phyloP scores from a whole-genome alignment of 2,329 filamentous ascomycete species.

The Hortaea werneckii region DNA sequence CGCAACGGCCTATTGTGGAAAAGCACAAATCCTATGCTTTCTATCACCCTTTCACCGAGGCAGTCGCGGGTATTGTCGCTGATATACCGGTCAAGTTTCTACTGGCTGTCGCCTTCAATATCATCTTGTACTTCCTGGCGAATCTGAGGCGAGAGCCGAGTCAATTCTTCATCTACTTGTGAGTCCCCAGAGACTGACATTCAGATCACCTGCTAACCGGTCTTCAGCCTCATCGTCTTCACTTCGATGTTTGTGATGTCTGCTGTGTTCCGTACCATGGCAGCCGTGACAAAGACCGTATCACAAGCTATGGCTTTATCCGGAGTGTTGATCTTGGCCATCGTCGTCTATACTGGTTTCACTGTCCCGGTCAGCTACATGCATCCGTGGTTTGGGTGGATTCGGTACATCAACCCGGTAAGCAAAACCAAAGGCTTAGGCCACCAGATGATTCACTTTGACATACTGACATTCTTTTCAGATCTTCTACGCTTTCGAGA shows the following conservation, averaged over 20 bases:
- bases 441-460: constrained; percentile 3
- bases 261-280: constrained; percentile 49
- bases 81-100: constrained; percentile 51
- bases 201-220: not conserved
- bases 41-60: constrained; percentile 34
- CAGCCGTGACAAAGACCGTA: constrained; percentile 48
- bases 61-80: constrained; percentile 43
- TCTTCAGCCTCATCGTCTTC: constrained; percentile 46
- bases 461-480: constrained; percentile 38
- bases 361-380: constrained; percentile 21
- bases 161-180: constrained; percentile 53
- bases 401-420: constrained; percentile 32
- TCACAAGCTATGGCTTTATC: constrained; percentile 53
- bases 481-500: constrained; percentile 50
- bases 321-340: constrained; percentile 42
- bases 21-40: constrained; percentile 37
- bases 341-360: constrained; percentile 54
- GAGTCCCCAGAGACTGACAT: not conserved
- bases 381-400: constrained; percentile 27
- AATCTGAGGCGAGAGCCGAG: constrained; percentile 30
- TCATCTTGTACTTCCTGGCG: constrained; percentile 49
- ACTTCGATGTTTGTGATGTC: constrained; percentile 46
- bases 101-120: constrained; percentile 42
- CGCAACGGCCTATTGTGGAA: constrained; percentile 38
- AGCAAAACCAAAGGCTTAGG: too few relatives aligned